Evolutionary conservation across 345 rosid genomes (phyloP), one percentile per base, ranked within the genome.

Genomic region (Mangifera indica): DNA sequence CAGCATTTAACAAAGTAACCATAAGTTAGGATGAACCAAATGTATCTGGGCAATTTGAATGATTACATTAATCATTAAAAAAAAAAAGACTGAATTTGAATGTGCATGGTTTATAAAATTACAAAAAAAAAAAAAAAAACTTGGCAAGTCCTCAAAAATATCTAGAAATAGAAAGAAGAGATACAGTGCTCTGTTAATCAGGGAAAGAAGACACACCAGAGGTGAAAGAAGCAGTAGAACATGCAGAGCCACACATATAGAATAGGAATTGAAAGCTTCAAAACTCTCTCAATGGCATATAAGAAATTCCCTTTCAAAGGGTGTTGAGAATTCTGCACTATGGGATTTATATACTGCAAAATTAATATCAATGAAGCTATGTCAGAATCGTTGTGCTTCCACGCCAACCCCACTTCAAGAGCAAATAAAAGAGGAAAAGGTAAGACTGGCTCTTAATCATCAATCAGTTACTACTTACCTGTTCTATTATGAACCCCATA

Each of bases 151-250:
- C 12, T 17, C 20, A 17, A 63, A 53, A 15, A 32, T 44, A 49
- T 65, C 6, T 62, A 24, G 18, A 55, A 67, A 10, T 12, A 52
- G 21, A 55, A 42, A 24, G n/a, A 26, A 59, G 17, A 57, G 67
- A 60, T 51, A 72, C 42, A 7, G 3, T 24, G 54, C 20, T 60
- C 26, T n/a, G n/a, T n/a, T n/a, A n/a, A n/a, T n/a, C n/a, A n/a
- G 63, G 56, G 72, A 75, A 67, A 10, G n/a, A 17, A 7, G 42
- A 67, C 85, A 72, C 82, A 95, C 99, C 99, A 92, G 69, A 92
- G 91, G 77, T 95, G 98, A 81, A 95, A 95, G 73, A 93, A 86
- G 86, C 97, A 91, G 87, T 95, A 92, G 91, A 91, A 95, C 99
- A 89, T 88, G 89, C 98, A 92, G 72, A 95, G 99, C 98, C 99